Conservation (phyloP, 2,329 filamentous ascomycete species). For the Arthroderma uncinatum region DNA sequence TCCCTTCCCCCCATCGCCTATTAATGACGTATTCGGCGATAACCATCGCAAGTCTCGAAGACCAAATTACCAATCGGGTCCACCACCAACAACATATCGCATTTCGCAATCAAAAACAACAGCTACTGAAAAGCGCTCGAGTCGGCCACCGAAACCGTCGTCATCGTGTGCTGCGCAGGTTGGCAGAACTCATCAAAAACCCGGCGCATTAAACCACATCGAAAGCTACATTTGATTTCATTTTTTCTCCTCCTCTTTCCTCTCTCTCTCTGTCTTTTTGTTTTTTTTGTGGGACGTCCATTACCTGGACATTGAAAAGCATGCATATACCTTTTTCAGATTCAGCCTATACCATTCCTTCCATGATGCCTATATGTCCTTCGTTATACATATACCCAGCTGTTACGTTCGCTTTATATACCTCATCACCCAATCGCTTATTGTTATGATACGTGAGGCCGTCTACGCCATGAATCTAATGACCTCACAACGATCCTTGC, state of each 20-base stretch:
- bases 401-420: not conserved
- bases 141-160: not conserved
- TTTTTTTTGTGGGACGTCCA: not conserved
- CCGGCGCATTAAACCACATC: not conserved
- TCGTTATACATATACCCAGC: not conserved
- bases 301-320: not conserved
- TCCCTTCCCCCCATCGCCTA: not conserved
- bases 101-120: not conserved
- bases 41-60: not conserved
- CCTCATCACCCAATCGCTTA: not conserved
- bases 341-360: not conserved
- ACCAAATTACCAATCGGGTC: not conserved
- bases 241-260: not conserved
- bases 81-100: not conserved
- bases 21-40: not conserved
- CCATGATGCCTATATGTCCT: not conserved
- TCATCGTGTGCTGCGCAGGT: not conserved
- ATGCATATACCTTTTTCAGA: not conserved
- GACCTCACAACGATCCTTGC: not conserved
- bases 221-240: not conserved
- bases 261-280: not conserved
- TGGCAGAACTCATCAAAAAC: not conserved
- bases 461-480: not conserved
- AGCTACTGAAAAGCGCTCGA: not conserved
- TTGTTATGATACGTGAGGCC: not conserved